Conservation (phyloP, 192 early-diverging fungal genomes). For the Umbelopsis sp. region DNA sequence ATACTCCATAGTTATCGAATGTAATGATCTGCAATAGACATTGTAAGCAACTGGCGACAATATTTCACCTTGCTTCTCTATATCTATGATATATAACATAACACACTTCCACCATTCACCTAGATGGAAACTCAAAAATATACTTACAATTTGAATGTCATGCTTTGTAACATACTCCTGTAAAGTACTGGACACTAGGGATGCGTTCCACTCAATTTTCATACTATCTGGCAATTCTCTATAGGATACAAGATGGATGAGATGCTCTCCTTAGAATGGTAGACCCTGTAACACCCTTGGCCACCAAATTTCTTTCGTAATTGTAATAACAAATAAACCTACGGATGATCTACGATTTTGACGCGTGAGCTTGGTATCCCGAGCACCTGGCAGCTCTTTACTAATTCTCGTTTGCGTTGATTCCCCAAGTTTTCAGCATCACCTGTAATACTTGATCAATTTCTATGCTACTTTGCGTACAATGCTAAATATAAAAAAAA, state of each 20-base stretch:
- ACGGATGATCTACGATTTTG: slow-evolving; percentile 61
- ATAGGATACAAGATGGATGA: slow-evolving; percentile 23
- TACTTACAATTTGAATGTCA: slow-evolving; percentile 60
- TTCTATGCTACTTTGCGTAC: neutral
- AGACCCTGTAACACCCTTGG: neutral
- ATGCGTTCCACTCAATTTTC: slow-evolving; percentile 61
- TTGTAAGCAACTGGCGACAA: too few species aligned
- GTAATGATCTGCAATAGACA: slow-evolving; percentile 69
- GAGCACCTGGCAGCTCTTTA: slow-evolving; percentile 57
- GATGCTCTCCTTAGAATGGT: neutral
- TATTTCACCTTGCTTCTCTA: too few species aligned
- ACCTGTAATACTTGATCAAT: slow-evolving; percentile 43
- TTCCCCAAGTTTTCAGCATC: slow-evolving; percentile 71
- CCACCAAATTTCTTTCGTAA: neutral
- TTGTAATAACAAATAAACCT: slow-evolving; percentile 28
- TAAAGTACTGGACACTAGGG: slow-evolving; percentile 60
- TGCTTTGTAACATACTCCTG: slow-evolving; percentile 60
- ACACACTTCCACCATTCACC: neutral
- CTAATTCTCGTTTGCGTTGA: slow-evolving; percentile 62
- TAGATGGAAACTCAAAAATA: neutral
- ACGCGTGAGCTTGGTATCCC: slow-evolving; percentile 55
- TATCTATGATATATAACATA: too few species aligned
- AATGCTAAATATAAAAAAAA: neutral
- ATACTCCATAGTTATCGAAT: slow-evolving; percentile 87
- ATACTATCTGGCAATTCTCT: slow-evolving; percentile 71